These are phyloP conservation scores for Mortierella sp. DNA, from an alignment of 371 early-diverging fungal species.

Conservation along the genomic window DNA sequence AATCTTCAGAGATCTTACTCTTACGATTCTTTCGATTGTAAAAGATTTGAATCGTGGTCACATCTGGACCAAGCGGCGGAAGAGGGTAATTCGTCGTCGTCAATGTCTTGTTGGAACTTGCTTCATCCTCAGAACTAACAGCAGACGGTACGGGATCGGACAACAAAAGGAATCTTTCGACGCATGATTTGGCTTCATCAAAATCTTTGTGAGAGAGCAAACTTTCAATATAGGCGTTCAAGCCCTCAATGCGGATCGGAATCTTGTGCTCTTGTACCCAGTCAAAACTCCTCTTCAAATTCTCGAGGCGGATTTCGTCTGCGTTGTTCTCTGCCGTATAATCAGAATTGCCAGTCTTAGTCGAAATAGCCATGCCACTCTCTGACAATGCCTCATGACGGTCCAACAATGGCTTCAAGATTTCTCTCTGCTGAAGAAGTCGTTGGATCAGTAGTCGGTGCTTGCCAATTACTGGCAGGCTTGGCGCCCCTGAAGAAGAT, in stretches of 20 bases:
- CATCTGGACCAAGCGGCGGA: constrained; percentile 4
- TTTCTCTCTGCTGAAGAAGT: constrained; percentile 24
- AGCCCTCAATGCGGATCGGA: constrained; percentile 35
- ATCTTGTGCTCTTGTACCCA: constrained; percentile 31
- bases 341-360: not conserved
- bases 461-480: not conserved
- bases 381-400: constrained; percentile 5
- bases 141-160: not conserved
- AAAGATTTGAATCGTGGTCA: constrained; percentile 10
- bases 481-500: not conserved
- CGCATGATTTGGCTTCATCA: not conserved
- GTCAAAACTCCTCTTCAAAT: constrained; percentile 28
- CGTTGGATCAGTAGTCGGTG: constrained; percentile 24
- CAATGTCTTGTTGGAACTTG: not conserved
- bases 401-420: constrained; percentile 22
- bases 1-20: not conserved
- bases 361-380: not conserved
- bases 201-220: constrained; percentile 32
- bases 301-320: constrained; percentile 10
- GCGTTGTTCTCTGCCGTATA: not conserved
- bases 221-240: constrained; percentile 27
- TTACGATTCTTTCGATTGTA: not conserved
- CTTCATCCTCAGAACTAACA: not conserved
- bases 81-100: not conserved
- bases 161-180: not conserved